Conservation (phyloP, 306 rosid species). For the Gastrolobium bilobum region DNA sequence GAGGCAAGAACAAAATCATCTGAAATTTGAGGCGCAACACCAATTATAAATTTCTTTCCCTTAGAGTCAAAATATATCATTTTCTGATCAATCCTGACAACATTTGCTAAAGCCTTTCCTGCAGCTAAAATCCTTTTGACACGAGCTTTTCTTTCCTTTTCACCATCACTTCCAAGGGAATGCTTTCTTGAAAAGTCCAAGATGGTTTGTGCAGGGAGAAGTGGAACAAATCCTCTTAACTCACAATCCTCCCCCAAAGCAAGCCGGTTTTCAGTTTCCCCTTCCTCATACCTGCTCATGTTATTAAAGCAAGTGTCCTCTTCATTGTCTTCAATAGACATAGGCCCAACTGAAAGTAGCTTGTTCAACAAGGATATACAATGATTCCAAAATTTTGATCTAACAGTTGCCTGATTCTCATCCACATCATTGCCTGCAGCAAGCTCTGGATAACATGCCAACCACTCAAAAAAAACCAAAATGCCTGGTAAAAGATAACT, state of each 20-base stretch:
- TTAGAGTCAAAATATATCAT: slow-evolving; percentile 69
- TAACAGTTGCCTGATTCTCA: slow-evolving; percentile 68
- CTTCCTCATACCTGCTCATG: slow-evolving; percentile 91
- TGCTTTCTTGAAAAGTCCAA: slow-evolving; percentile 92
- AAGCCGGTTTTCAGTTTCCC: slow-evolving; percentile 86
- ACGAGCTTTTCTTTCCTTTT: slow-evolving; percentile 79
- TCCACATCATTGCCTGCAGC: slow-evolving; percentile 73
- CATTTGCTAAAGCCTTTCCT: slow-evolving; percentile 79
- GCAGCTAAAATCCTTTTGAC: slow-evolving; percentile 87
- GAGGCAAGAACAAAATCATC: slow-evolving; percentile 59
- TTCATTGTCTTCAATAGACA: slow-evolving; percentile 70
- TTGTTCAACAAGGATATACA: slow-evolving; percentile 79
- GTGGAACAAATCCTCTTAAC: slow-evolving; percentile 92
- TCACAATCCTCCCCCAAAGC: slow-evolving; percentile 98
- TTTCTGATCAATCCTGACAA: slow-evolving; percentile 75
- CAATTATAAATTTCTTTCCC: slow-evolving; percentile 73
- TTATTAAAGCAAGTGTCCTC: slow-evolving; percentile 88
- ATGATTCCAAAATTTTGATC: slow-evolving; percentile 84
- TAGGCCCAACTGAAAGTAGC: slow-evolving; percentile 66
- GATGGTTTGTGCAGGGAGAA: slow-evolving; percentile 89
- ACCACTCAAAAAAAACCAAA: slow-evolving; percentile 92
- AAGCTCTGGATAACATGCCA: slow-evolving; percentile 84
- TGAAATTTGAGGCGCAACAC: slow-evolving; percentile 62
- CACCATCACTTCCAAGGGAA: slow-evolving; percentile 75
- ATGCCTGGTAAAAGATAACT: slow-evolving; percentile 89